Conservation (phyloP, 2,329 filamentous ascomycete species). For the Emergomyces orientalis region DNA sequence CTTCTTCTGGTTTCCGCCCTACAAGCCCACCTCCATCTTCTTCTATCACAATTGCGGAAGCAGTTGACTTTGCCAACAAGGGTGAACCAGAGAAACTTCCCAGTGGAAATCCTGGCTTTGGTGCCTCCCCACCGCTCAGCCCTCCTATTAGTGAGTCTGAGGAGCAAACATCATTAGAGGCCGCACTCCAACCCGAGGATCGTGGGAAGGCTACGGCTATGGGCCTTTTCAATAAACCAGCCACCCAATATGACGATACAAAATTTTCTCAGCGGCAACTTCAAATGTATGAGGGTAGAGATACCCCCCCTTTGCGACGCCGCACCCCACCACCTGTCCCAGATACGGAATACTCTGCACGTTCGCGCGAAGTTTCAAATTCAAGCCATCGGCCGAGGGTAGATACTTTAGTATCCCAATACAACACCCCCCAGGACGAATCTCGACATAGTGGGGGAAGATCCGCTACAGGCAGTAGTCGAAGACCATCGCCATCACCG, state of each 20-base stretch:
- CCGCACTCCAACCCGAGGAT: constrained; percentile 63
- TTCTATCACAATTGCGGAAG: constrained; percentile 31
- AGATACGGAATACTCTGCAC: constrained; percentile 19
- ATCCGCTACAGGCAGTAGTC: constrained; percentile 20
- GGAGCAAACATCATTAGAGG: constrained; percentile 52
- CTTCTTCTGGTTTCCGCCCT: constrained; percentile 21
- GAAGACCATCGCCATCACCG: constrained; percentile 24
- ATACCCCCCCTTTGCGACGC: constrained; percentile 44
- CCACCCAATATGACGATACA: constrained; percentile 69
- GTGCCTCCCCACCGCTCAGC: constrained; percentile 51
- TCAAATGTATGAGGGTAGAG: constrained; percentile 67
- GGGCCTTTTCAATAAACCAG: constrained; percentile 63
- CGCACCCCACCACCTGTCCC: constrained; percentile 12
- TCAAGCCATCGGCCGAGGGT: constrained; percentile 31
- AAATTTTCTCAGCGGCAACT: constrained; percentile 74
- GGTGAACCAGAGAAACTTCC: constrained; percentile 25
- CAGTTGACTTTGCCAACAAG: constrained; percentile 29
- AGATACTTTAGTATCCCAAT: constrained; percentile 32
- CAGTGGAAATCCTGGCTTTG: constrained; percentile 25
- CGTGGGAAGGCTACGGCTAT: constrained; percentile 71
- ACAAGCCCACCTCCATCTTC: constrained; percentile 38
- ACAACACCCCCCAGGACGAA: constrained; percentile 22
- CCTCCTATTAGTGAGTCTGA: constrained; percentile 63
- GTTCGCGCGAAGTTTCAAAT: constrained; percentile 29
- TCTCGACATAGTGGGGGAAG: constrained; percentile 19